Evolutionary conservation across 2,329 filamentous ascomycete species (phyloP).

Genomic region (Thyridium curvatum): DNA sequence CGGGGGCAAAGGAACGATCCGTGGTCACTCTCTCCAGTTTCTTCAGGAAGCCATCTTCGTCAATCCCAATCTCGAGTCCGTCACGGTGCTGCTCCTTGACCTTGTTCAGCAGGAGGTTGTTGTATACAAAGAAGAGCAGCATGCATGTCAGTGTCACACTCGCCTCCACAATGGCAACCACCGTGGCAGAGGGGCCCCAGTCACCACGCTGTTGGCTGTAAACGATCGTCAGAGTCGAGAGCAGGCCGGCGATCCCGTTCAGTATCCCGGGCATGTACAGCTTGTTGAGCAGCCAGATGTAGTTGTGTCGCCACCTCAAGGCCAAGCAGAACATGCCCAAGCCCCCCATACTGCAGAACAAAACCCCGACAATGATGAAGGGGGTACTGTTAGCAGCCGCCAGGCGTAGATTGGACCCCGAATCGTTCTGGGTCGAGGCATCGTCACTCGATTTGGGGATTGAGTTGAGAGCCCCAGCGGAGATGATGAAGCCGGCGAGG

Average conservation of each 20-base stretch:
- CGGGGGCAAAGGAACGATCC: slow-evolving; percentile 13
- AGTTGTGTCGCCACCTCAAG: slow-evolving; percentile 37
- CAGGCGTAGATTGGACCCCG: slow-evolving; percentile 1
- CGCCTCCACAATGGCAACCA: slow-evolving; percentile 30
- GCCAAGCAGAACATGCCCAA: slow-evolving; percentile 36
- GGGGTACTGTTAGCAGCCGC: slow-evolving; percentile 1
- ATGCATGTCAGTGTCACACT: slow-evolving; percentile 16
- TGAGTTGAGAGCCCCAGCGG: slow-evolving; percentile 44
- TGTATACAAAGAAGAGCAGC: slow-evolving; percentile 21
- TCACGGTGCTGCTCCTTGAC: slow-evolving; percentile 20
- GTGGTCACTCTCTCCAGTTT: slow-evolving; percentile 4
- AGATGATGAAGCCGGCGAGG: slow-evolving; percentile 44
- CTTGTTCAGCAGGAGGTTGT: slow-evolving; percentile 20
- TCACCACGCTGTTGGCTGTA: slow-evolving; percentile 38
- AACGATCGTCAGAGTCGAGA: slow-evolving; percentile 42
- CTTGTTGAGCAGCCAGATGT: slow-evolving; percentile 47
- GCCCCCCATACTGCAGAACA: slow-evolving; percentile 27
- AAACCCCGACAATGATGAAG: slow-evolving; percentile 15
- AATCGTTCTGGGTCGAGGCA: slow-evolving; percentile 15
- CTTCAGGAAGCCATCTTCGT: neutral
- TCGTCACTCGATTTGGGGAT: slow-evolving; percentile 22
- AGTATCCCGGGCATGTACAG: slow-evolving; percentile 39
- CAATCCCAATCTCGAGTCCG: slow-evolving; percentile 5
- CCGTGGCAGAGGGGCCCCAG: slow-evolving; percentile 35
- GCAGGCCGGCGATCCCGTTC: slow-evolving; percentile 41